These are phyloP conservation scores for Eimeria praecox DNA, from an alignment of 169 alveolate genomes.

Conservation along the genomic window DNA sequence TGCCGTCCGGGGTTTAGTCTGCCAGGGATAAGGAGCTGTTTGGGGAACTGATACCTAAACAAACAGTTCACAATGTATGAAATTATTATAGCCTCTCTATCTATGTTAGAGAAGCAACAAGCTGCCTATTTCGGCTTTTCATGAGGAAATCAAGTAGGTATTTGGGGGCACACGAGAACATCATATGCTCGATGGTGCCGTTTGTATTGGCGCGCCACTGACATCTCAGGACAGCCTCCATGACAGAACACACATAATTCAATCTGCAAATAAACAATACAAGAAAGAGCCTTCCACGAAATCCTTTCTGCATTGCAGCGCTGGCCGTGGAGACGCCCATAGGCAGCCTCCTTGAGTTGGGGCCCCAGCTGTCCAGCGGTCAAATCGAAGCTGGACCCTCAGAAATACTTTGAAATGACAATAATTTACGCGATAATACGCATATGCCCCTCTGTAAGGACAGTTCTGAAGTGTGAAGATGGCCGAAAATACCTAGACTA, in stretches of 20 bases:
- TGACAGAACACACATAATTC: neutral
- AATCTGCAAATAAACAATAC: slow-evolving; percentile 1
- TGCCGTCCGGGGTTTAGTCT: neutral
- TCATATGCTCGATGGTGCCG: slow-evolving; percentile 38
- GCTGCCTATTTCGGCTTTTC: neutral
- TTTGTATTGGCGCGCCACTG: neutral
- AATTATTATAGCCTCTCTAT: neutral
- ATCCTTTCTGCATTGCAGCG: neutral
- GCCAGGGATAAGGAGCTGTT: slow-evolving; percentile 3
- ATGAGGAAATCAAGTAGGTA: neutral
- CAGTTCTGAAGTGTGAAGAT: neutral
- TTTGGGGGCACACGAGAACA: neutral
- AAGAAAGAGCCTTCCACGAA: neutral
- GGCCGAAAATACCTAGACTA: neutral
- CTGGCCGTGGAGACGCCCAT: slow-evolving; percentile 10
- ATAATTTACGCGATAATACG: neutral
- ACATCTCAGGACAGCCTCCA: slow-evolving; percentile 1
- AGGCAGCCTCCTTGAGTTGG: neutral
- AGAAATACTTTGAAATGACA: neutral
- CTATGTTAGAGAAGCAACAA: neutral
- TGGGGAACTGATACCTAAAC: neutral
- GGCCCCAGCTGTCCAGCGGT: slow-evolving; percentile 73
- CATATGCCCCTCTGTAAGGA: neutral
- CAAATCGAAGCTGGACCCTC: neutral
- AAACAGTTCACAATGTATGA: neutral